A percentile compares a stretch with the other conserved stretches of the same genome.
These are phyloP conservation scores for Scenedesmus sp. DNA, from an alignment of 163 green algal species.

Conservation along the genomic window DNA sequence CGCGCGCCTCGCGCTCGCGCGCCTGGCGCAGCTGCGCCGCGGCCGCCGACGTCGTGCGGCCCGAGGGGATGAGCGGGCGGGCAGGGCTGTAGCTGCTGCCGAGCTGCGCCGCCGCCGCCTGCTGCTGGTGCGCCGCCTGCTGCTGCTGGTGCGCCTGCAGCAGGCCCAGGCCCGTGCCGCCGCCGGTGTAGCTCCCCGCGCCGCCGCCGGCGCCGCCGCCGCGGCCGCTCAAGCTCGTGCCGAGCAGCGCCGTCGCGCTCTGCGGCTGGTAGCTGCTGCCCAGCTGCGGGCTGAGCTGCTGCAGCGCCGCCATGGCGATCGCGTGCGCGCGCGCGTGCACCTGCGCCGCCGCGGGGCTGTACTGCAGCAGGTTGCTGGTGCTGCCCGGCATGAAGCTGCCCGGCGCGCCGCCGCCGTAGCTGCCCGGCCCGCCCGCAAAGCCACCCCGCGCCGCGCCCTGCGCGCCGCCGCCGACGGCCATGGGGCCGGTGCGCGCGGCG, in stretches of 20 bases:
- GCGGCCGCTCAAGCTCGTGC: slow-evolving; percentile 30
- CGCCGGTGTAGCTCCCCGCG: slow-evolving; percentile 35
- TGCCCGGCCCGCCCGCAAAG: neutral
- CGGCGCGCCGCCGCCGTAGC: neutral
- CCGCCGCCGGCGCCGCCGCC: slow-evolving; percentile 18
- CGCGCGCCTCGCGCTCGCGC: slow-evolving; percentile 25
- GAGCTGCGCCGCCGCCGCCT: slow-evolving; percentile 1
- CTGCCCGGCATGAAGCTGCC: slow-evolving; percentile 26
- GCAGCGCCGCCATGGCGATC: slow-evolving; percentile 74
- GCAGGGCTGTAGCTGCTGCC: slow-evolving; percentile 43
- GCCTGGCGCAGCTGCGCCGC: slow-evolving; percentile 10
- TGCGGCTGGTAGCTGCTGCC: slow-evolving; percentile 39
- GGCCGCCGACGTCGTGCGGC: neutral
- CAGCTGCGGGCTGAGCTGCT: slow-evolving; percentile 64
- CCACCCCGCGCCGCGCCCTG: no score
- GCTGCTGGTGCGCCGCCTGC: slow-evolving; percentile 22
- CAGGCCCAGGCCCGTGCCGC: slow-evolving; percentile 27
- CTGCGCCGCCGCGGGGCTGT: slow-evolving; percentile 43
- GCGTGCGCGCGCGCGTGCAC: slow-evolving; percentile 69
- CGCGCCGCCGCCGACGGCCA: no score
- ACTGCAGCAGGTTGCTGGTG: slow-evolving; percentile 22
- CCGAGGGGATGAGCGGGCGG: slow-evolving; percentile 16
- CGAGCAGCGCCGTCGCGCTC: slow-evolving; percentile 27
- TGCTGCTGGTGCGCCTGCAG: slow-evolving; percentile 23
- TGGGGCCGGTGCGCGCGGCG: neutral